Base-by-base conservation (phyloP, 2,329 filamentous ascomycete genomes). In the Colletotrichum camelliae region DNA sequence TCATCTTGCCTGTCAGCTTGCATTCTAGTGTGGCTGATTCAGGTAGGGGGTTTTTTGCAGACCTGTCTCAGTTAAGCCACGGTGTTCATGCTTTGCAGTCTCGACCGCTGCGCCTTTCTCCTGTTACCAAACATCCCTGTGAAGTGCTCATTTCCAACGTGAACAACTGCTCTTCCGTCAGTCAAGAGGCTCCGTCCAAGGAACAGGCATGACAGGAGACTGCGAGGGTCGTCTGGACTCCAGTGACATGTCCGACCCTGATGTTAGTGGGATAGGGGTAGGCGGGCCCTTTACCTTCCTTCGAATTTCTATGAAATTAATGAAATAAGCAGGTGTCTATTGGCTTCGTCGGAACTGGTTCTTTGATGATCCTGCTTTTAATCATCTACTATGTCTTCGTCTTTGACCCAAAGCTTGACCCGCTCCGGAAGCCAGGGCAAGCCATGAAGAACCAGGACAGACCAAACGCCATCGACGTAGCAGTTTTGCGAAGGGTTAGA, bases 191-290 rank as follows among this genome's bases (percentile, higher is more conserved):
- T n/a, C 0, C 18, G 9, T 2, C 0, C 2, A n/a, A 43, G 9
- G 0, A 2, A 3, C 39, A 4, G 39, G 0, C 18, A 43, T 43
- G 8, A n/a, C 0, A 0, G 1, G 2, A 6, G 8, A 43, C 39
- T 43, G 39, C 18, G 39, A n/a, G 2, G 2, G 5, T 7, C 39
- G 9, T 4, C 4, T 5, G 12, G 39, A 43, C 39, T 5, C 39
- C 2, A 1, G 1, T n/a, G 39, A 43, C 18, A n/a, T 10, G 9
- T 43, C 43, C n/a, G 43, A 48, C 5, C 43, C 43, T 7, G 43
- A 48, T 48, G 10, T 48, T n/a, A 48, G 43, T 48, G 43, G 43
- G 10, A 48, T 48, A 7, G 43, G 43, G 10, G n/a, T 48, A 12
- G 13, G n/a, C 5, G 5, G 9, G 3, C 43, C 9, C 8, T n/a